Conservation (phyloP, 2,329 filamentous ascomycete species). For the Trichoderma semiorbis region DNA sequence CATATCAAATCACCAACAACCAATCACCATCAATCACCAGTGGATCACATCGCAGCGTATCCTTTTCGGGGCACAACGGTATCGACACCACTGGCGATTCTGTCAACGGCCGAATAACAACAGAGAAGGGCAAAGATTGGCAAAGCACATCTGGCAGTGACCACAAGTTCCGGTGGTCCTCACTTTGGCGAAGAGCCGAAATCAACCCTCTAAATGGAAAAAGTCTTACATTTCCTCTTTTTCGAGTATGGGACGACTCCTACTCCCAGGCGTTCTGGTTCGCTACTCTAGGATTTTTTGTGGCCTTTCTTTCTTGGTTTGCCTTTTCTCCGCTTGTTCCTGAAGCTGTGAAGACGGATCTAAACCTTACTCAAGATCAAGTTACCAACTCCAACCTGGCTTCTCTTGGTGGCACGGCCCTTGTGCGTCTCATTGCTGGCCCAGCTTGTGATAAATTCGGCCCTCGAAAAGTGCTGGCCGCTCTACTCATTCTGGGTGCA, state of each 20-base stretch:
- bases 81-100: neutral
- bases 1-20: neutral
- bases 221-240: neutral
- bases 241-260: neutral
- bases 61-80: neutral
- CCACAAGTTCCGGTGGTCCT: neutral
- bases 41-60: neutral
- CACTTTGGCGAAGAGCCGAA: neutral
- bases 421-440: conserved; percentile 74
- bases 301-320: conserved; percentile 46
- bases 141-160: neutral
- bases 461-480: conserved; percentile 74
- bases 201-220: conserved; percentile 1
- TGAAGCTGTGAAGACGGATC: conserved; percentile 75
- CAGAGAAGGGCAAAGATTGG: neutral
- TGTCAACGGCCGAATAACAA: neutral
- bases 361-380: conserved; percentile 66
- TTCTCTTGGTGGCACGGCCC: conserved; percentile 64
- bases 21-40: neutral
- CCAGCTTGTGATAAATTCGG: conserved; percentile 84
- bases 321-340: conserved; percentile 80
- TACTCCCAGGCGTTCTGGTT: neutral
- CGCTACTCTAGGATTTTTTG: neutral
- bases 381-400: conserved; percentile 90
- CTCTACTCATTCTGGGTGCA: conserved; percentile 70